phyloP scores from a whole-genome alignment of 805 yeast species.

The Candida xyloterini region DNA sequence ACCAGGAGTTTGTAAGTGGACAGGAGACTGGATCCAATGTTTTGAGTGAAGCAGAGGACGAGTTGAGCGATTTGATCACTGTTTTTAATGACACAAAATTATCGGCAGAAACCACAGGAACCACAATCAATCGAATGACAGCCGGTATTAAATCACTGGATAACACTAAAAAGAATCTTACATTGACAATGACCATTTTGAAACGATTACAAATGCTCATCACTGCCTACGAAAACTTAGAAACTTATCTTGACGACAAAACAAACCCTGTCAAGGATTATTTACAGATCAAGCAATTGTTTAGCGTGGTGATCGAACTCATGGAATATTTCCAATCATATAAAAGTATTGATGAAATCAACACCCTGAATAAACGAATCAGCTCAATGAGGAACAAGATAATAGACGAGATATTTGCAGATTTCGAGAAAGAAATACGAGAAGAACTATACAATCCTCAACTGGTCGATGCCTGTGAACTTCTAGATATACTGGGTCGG shows the following conservation, averaged over 20 bases:
- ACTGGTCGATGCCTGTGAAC: slow-evolving; percentile 62
- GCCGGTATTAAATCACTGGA: slow-evolving; percentile 75
- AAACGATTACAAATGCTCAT: slow-evolving; percentile 85
- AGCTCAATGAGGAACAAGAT: slow-evolving; percentile 57
- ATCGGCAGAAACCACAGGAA: slow-evolving; percentile 54
- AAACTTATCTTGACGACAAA: slow-evolving; percentile 38
- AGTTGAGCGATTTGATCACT: slow-evolving; percentile 40
- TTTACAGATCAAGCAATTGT: slow-evolving; percentile 53
- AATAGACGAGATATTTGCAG: slow-evolving; percentile 67
- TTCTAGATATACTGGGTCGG: slow-evolving; percentile 62
- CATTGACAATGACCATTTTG: slow-evolving; percentile 78
- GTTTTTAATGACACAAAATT: slow-evolving; percentile 47
- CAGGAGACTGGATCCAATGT: slow-evolving; percentile 17
- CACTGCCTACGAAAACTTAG: slow-evolving; percentile 65
- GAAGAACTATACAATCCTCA: slow-evolving; percentile 36
- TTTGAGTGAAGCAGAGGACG: slow-evolving; percentile 28
- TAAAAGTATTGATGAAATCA: slow-evolving; percentile 79
- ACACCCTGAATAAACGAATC: slow-evolving; percentile 58
- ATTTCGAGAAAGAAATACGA: slow-evolving; percentile 55
- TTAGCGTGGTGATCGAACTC: slow-evolving; percentile 72
- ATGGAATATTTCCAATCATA: slow-evolving; percentile 72
- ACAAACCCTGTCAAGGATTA: slow-evolving; percentile 34
- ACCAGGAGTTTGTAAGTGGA: slow-evolving; percentile 26
- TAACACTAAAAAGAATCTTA: slow-evolving; percentile 77
- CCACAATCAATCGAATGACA: slow-evolving; percentile 66